A percentile compares a stretch with the other conserved stretches of the same genome.
Evolutionary conservation across 2,329 filamentous ascomycete genomes (phyloP).

Genomic region (Aspergillus sp.): DNA sequence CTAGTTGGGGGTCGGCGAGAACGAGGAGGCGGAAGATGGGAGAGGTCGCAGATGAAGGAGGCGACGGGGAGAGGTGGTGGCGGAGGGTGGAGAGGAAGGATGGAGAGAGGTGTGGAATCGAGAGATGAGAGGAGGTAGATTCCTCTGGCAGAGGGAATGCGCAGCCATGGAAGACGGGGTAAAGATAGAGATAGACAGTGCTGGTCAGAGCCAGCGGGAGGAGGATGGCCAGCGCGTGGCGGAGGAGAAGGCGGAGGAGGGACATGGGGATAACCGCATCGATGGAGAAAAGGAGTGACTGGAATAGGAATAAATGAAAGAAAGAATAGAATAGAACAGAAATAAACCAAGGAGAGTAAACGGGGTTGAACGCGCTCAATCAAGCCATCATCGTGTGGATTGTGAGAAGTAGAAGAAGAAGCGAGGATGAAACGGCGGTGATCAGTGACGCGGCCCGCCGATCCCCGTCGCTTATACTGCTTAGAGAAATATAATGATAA

Average conservation of each 20-base stretch:
- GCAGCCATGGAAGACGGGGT: conserved; percentile 78
- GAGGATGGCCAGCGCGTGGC: conserved; percentile 51
- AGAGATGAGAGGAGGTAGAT: conserved; percentile 2
- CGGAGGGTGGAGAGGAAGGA: conserved; percentile 39
- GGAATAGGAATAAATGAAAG: not conserved
- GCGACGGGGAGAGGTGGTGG: conserved; percentile 34
- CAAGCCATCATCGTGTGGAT: not conserved
- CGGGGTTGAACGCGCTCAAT: not conserved
- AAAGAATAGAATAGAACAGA: conserved; percentile 2
- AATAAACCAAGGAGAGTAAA: not conserved
- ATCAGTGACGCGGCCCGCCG: conserved; percentile 1
- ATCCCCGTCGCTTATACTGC: not conserved
- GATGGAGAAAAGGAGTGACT: conserved; percentile 5
- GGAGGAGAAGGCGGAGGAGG: conserved; percentile 51
- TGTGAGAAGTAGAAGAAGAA: not conserved
- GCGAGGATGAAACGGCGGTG: not conserved
- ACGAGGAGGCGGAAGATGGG: conserved; percentile 86
- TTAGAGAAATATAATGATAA: not conserved
- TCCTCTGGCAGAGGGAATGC: conserved; percentile 65
- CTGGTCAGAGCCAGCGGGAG: conserved; percentile 68
- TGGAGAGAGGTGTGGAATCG: conserved; percentile 3
- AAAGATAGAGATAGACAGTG: conserved; percentile 82
- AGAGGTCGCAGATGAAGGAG: conserved; percentile 18
- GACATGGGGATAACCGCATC: conserved; percentile 45
- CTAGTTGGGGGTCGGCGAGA: conserved; percentile 88